Percentiles rank a stretch among this genome's conserved stretches.
Conservation (phyloP, 176 grass and related monocot species). For the Tillandsia fasciculata region DNA sequence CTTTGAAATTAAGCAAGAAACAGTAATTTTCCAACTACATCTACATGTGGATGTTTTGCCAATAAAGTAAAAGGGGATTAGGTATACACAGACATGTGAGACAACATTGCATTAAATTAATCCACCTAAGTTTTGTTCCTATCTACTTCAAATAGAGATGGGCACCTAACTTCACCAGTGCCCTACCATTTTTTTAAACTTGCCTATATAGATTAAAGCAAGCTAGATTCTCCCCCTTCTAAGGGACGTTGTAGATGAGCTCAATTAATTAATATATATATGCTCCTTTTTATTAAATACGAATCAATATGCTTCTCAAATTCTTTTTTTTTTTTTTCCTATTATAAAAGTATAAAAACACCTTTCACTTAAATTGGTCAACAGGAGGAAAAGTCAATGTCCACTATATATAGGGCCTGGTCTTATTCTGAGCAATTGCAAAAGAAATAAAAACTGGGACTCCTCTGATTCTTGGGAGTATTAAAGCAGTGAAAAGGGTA, state of each 20-base stretch:
- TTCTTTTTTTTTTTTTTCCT: too few relatives aligned
- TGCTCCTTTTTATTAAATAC: too few relatives aligned
- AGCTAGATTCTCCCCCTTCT: slow-evolving; percentile 1
- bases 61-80: not conserved
- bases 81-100: not conserved
- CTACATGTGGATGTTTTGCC: slow-evolving; percentile 1
- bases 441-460: too few relatives aligned
- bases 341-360: too few relatives aligned
- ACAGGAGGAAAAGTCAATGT: not conserved
- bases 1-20: not conserved
- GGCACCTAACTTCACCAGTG: not conserved
- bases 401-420: not conserved
- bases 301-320: too few relatives aligned
- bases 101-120: not conserved
- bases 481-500: too few relatives aligned
- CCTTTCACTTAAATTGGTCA: too few relatives aligned
- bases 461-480: too few relatives aligned
- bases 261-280: not conserved
- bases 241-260: not conserved
- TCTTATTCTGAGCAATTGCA: too few relatives aligned
- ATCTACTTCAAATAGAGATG: not conserved
- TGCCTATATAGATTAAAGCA: slow-evolving; percentile 1
- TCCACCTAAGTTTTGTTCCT: not conserved
- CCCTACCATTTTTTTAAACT: not conserved
- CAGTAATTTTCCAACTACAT: not conserved